These are phyloP conservation scores for Hymenoscyphus repandus DNA, from an alignment of 2,329 filamentous ascomycete genomes.

Conservation along the genomic window DNA sequence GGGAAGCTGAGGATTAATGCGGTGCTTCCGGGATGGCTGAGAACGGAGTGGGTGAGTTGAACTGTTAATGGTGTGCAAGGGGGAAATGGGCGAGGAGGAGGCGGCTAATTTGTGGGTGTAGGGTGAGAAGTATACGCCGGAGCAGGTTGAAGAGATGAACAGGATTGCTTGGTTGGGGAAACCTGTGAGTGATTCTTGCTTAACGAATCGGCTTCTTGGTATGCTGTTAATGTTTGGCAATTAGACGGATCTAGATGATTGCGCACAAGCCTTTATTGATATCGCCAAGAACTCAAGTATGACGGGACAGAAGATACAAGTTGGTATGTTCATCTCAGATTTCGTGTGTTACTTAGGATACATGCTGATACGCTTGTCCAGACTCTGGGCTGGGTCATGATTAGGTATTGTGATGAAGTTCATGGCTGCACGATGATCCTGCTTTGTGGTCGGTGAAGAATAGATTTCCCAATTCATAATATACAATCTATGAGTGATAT, in stretches of 20 bases:
- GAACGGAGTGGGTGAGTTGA: slow-evolving; percentile 57
- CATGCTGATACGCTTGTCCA: too few relatives aligned
- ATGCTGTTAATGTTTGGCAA: too few relatives aligned
- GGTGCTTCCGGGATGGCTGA: slow-evolving; percentile 56
- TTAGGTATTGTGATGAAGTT: not conserved
- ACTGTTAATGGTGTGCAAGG: too few relatives aligned
- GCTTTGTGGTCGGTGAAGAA: too few relatives aligned
- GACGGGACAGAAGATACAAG: slow-evolving; percentile 30
- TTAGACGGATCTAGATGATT: slow-evolving; percentile 48
- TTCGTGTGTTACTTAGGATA: too few relatives aligned
- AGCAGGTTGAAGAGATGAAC: slow-evolving; percentile 44
- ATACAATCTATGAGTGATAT: too few relatives aligned
- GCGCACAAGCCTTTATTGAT: slow-evolving; percentile 49
- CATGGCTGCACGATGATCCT: too few relatives aligned
- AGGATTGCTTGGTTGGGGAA: slow-evolving; percentile 49
- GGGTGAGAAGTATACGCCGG: slow-evolving; percentile 48
- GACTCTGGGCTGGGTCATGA: not conserved
- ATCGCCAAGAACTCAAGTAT: slow-evolving; percentile 42
- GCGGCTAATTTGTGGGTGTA: slow-evolving; percentile 15
- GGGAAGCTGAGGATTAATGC: slow-evolving; percentile 60
- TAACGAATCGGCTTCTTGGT: too few relatives aligned
- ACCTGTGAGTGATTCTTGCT: slow-evolving; percentile 36
- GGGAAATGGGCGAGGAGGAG: not conserved
- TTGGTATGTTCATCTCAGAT: slow-evolving; percentile 23
- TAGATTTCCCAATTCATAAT: too few relatives aligned